Conservation (phyloP, 148 eudicot genomes). For the Amaranthus palmeri region DNA sequence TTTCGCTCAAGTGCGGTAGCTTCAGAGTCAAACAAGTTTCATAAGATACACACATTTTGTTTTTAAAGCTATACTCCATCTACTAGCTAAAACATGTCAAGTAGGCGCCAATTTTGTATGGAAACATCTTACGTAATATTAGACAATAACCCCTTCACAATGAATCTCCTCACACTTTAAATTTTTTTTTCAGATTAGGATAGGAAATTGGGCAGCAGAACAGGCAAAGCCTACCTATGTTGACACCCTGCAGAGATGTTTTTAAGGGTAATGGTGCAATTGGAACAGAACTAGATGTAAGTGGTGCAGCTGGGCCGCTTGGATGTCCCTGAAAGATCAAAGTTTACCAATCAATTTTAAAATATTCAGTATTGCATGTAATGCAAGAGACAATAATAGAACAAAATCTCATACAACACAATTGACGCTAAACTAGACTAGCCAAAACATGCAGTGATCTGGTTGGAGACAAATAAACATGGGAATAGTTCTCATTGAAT, state of each 20-base stretch:
- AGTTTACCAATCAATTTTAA: background rate
- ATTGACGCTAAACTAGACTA: background rate
- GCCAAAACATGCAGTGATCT: background rate
- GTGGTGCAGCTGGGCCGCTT: conserved; percentile 17
- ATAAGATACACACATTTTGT: too few species aligned
- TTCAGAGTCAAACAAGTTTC: too few species aligned
- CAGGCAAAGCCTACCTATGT: conserved; percentile 16
- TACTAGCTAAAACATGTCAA: too few species aligned
- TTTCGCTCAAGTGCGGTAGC: too few species aligned
- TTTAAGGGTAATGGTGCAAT: conserved; percentile 8
- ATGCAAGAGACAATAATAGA: background rate
- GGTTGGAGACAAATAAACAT: background rate
- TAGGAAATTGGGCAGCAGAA: background rate
- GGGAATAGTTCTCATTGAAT: background rate
- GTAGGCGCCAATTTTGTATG: too few species aligned
- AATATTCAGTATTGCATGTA: background rate
- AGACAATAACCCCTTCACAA: too few species aligned
- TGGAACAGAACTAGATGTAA: conserved; percentile 15
- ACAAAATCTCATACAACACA: background rate
- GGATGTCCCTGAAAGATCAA: conserved; percentile 22
- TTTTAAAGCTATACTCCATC: too few species aligned
- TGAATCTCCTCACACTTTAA: too few species aligned
- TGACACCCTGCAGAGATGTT: conserved; percentile 14
- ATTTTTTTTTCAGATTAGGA: too few species aligned
- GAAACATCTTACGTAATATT: too few species aligned